Conservation (phyloP, 2,329 filamentous ascomycete species). For the Pestalotiopsis sp. region DNA sequence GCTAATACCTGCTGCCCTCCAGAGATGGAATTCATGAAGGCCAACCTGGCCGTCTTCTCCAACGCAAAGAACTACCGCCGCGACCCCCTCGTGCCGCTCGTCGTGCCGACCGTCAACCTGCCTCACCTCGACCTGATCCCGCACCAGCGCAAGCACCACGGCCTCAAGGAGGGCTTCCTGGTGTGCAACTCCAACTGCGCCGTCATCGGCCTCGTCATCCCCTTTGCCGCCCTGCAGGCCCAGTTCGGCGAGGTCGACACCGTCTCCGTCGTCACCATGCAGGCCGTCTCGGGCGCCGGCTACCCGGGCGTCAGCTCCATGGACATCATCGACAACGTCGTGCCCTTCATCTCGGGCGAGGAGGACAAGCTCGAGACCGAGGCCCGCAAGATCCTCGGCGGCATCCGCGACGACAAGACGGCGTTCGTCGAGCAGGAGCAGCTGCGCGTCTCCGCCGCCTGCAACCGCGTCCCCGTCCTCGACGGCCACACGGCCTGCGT, state of each 20-base stretch:
- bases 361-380: constrained; percentile 97
- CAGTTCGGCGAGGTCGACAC: constrained; percentile 81
- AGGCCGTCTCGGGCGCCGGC: constrained; percentile 90
- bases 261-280: constrained; percentile 85
- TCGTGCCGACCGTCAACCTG: constrained; percentile 94
- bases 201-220: constrained; percentile 93
- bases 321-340: constrained; percentile 95
- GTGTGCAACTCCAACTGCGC: constrained; percentile 99
- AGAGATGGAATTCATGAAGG: constrained; percentile 91
- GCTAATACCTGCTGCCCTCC: constrained; percentile 13
- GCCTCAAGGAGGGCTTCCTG: constrained; percentile 82
- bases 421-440: constrained; percentile 75
- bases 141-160: constrained; percentile 77
- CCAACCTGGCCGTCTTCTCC: constrained; percentile 90
- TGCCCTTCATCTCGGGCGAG: constrained; percentile 90
- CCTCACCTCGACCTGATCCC: constrained; percentile 84
- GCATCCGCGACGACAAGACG: constrained; percentile 69
- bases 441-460: constrained; percentile 81
- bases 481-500: constrained; percentile 97
- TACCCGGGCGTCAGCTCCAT: constrained; percentile 90
- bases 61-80: constrained; percentile 98
- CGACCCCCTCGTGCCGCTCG: constrained; percentile 86
- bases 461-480: constrained; percentile 92
- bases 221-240: constrained; percentile 86
- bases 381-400: constrained; percentile 90